These are phyloP conservation scores for Atalantia buxifolia DNA, from an alignment of 345 rosid genomes.

Conservation along the genomic window DNA sequence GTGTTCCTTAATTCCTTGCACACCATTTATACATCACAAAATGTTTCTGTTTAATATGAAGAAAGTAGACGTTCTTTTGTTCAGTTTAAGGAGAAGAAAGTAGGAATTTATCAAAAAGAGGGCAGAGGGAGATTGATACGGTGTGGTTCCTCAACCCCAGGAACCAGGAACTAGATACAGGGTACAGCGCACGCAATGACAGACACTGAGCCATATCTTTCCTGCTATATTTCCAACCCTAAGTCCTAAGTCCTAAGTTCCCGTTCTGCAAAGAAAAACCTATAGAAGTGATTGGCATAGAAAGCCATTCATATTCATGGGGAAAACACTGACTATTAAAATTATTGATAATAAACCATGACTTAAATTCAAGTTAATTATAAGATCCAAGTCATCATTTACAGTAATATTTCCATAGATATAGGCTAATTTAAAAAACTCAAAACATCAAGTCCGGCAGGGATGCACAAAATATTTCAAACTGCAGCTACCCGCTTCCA, in stretches of 20 bases:
- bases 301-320: background rate
- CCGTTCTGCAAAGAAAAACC: no score
- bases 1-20: background rate
- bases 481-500: background rate
- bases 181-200: no score
- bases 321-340: background rate
- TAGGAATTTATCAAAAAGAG: no score
- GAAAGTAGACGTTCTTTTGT: no score
- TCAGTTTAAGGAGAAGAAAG: no score
- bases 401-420: conserved; percentile 4
- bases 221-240: no score
- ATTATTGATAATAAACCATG: background rate
- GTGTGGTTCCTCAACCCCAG: no score
- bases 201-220: no score
- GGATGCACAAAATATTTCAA: background rate
- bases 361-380: background rate
- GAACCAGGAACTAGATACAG: no score
- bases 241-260: no score
- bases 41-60: no score
- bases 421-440: background rate
- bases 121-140: no score
- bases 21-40: background rate
- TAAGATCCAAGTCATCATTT: conserved; percentile 3
- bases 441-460: background rate
- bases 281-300: background rate